phyloP scores from a whole-genome alignment of 768 basidiomycete species.

The Amyloporia xantha region DNA sequence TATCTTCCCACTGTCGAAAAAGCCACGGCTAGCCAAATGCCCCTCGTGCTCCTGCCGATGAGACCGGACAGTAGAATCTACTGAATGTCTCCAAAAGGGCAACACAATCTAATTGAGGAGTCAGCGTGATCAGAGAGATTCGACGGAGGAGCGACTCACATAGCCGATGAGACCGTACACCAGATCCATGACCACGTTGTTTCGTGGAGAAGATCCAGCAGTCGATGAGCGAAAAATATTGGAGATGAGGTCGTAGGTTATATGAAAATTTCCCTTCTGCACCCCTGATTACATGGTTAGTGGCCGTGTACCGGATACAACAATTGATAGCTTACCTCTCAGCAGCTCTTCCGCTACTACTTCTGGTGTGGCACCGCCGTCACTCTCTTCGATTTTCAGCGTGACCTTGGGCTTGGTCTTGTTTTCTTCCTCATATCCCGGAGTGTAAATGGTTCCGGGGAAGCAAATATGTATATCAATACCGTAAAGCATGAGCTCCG shows the following conservation, averaged over 20 bases:
- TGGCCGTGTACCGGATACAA: neutral
- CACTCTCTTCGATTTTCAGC: conserved; percentile 68
- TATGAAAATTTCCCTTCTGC: conserved; percentile 62
- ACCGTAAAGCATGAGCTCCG: conserved; percentile 71
- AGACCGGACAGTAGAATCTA: conserved; percentile 28
- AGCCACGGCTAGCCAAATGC: conserved; percentile 29
- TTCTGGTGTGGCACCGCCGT: conserved; percentile 58
- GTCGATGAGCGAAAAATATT: conserved; percentile 62
- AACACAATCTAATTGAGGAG: conserved; percentile 28
- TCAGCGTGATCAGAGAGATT: conserved; percentile 27
- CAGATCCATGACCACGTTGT: conserved; percentile 53
- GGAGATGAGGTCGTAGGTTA: conserved; percentile 65
- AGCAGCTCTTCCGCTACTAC: conserved; percentile 53
- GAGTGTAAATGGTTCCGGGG: conserved; percentile 74
- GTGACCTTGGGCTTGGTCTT: conserved; percentile 70
- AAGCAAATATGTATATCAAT: conserved; percentile 78
- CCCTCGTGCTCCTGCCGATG: conserved; percentile 32
- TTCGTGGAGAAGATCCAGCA: conserved; percentile 54
- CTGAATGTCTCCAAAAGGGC: conserved; percentile 32
- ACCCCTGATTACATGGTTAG: conserved; percentile 41
- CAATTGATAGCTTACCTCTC: conserved; percentile 37
- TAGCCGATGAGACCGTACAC: conserved; percentile 34
- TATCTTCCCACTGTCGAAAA: no score
- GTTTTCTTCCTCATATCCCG: conserved; percentile 74
- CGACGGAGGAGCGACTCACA: conserved; percentile 7